phyloP scores from a whole-genome alignment of 2,329 filamentous ascomycete genomes.

The Apiospora aurea region DNA sequence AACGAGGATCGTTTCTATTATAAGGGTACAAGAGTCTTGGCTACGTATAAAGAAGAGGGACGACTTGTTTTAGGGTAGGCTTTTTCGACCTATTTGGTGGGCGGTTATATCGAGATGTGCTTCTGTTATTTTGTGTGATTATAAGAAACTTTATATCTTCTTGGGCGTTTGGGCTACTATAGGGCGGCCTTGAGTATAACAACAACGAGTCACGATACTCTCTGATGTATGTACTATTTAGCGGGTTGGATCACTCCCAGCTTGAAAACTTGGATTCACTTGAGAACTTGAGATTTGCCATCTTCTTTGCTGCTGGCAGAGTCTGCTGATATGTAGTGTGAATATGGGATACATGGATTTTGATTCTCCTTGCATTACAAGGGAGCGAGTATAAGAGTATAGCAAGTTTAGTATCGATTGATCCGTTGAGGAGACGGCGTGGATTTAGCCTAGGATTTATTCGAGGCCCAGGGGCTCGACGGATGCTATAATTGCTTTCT shows the following conservation, averaged over 20 bases:
- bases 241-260: not conserved
- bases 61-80: not conserved
- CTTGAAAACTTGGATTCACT: slow-evolving; percentile 2
- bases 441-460: too few relatives aligned
- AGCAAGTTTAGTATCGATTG: not conserved
- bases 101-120: not conserved
- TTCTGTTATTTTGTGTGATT: slow-evolving; percentile 6
- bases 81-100: not conserved
- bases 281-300: not conserved
- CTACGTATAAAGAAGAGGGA: slow-evolving; percentile 3
- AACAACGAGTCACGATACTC: not conserved
- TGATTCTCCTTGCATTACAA: not conserved
- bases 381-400: not conserved
- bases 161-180: slow-evolving; percentile 12
- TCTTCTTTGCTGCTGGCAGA: not conserved
- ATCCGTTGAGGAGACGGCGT: not conserved
- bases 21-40: slow-evolving; percentile 1
- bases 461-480: not conserved
- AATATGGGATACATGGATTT: too few relatives aligned
- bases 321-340: not conserved
- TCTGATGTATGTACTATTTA: slow-evolving; percentile 16
- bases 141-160: not conserved
- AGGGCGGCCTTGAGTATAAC: not conserved
- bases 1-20: slow-evolving; percentile 1
- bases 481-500: not conserved